phyloP scores from a whole-genome alignment of 2,329 filamentous ascomycete species.

The Cryphonectria parasitica region DNA sequence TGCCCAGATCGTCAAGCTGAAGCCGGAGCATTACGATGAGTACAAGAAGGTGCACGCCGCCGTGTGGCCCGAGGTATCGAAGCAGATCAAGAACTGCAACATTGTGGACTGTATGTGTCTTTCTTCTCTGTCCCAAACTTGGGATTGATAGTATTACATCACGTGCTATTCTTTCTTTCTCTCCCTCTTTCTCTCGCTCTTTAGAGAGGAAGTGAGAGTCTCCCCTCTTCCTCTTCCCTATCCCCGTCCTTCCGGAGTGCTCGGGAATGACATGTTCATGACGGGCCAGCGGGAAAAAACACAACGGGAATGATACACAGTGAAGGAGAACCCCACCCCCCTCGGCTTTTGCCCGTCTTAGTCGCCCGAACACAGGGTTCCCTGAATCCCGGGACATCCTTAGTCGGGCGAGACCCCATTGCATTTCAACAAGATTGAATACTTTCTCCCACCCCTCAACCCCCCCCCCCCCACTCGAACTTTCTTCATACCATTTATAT shows the following conservation, averaged over 20 bases:
- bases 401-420: background rate
- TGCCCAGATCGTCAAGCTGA: conserved; percentile 74
- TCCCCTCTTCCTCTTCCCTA: too few relatives aligned
- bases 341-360: background rate
- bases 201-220: too few relatives aligned
- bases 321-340: background rate
- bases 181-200: too few relatives aligned
- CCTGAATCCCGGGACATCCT: background rate
- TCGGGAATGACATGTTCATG: background rate
- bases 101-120: conserved; percentile 68
- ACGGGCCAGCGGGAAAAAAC: background rate
- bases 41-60: conserved; percentile 76
- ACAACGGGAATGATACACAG: background rate
- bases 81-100: conserved; percentile 75
- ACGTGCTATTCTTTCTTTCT: too few relatives aligned
- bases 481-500: too few relatives aligned
- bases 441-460: background rate
- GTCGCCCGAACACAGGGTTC: background rate
- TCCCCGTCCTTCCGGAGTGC: background rate
- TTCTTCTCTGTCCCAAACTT: background rate
- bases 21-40: conserved; percentile 64
- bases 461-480: too few relatives aligned
- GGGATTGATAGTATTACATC: background rate
- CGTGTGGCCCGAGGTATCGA: conserved; percentile 78
- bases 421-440: background rate